Base-by-base conservation (phyloP, 2,329 filamentous ascomycete genomes). In the Huntiella decipiens region DNA sequence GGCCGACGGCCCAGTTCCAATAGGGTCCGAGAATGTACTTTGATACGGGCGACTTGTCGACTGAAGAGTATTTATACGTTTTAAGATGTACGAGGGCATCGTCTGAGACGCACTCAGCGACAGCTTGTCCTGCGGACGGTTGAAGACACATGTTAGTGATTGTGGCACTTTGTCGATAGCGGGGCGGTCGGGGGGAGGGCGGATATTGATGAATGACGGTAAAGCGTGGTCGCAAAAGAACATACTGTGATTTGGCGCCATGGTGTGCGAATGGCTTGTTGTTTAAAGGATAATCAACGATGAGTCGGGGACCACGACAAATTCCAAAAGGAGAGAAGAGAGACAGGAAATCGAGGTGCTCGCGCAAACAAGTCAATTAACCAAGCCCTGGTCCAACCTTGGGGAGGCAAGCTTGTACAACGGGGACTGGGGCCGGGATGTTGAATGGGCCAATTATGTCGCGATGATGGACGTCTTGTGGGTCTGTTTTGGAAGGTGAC, bases 51-150 rank as follows among this genome's bases (percentile, higher is more conserved):
- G 87, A 95, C 64, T 94, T 88, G 69, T 98, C 91, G 62, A 98
- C 86, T 56, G 82, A 84, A 55, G 86, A 93, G 64, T 98, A 98
- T 60, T 95, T 92, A 77, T 98, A 98, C 50, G 80, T 79, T 64
- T 86, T 91, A 56, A 98, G 78, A 61, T 95, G 87, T 50, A 82
- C 70, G 54, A 98, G 74, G 46, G 85, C 85, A 57, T 96, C 86
- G 56, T 94, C 85, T 22, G 87, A 92, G 54, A 96, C 67, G 62
- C 80, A 81, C 62, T 80, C 77, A 54, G 77, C 74, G 48, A 66
- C 71, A 45, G 77, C 76, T 61, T 64, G 57, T 49, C 56, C 63
- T 63, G 47, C 7, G 45, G 33, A 32, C 15, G 28, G 28, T 12
- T 12, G 15, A 41, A 41, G 19, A 13, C 11, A 41, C 8, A 31